A percentile compares a stretch with the other conserved stretches of the same genome.
Evolutionary conservation across 257 asterid species (phyloP).

Genomic region (Petrea volubilis): DNA sequence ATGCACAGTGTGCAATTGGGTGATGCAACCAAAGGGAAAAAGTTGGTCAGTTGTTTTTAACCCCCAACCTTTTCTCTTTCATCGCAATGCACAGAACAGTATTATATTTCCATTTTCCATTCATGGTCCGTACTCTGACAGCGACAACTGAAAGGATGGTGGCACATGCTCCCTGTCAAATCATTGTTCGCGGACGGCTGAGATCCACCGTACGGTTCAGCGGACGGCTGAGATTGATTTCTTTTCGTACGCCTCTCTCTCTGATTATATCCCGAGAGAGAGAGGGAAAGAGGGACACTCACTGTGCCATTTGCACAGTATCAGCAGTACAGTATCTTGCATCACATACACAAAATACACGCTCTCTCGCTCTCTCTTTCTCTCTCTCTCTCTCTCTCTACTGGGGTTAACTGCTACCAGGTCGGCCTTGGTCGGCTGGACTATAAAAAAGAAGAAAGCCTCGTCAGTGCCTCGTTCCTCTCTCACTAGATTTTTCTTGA

Average conservation of each 20-base stretch:
- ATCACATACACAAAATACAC: slow-evolving; percentile 5
- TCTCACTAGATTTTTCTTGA: slow-evolving; percentile 19
- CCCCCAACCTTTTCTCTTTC: slow-evolving; percentile 28
- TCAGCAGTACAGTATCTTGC: slow-evolving; percentile 33
- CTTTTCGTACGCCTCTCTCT: slow-evolving; percentile 27
- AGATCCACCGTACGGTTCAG: slow-evolving; percentile 53
- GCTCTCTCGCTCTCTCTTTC: slow-evolving; percentile 17
- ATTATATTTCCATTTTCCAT: too few relatives aligned
- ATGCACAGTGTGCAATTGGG: slow-evolving; percentile 20
- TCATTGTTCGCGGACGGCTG: slow-evolving; percentile 53
- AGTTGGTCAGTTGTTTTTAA: slow-evolving; percentile 22
- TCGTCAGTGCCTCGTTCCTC: slow-evolving; percentile 17
- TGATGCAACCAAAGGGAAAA: slow-evolving; percentile 4
- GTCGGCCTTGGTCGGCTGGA: slow-evolving; percentile 78
- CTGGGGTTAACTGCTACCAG: slow-evolving; percentile 63
- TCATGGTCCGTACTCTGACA: slow-evolving; percentile 89
- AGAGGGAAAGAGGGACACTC: slow-evolving; percentile 36
- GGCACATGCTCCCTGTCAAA: slow-evolving; percentile 98
- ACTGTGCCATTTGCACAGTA: slow-evolving; percentile 42
- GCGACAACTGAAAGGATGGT: slow-evolving; percentile 94
- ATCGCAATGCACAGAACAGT: slow-evolving; percentile 45
- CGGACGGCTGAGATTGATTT: slow-evolving; percentile 48
- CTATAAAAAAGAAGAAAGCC: slow-evolving; percentile 40
- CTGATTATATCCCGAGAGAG: slow-evolving; percentile 30
- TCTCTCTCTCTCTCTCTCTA: slow-evolving; percentile 27